Evolutionary conservation across 768 basidiomycete species (phyloP), one percentile per base, ranked within the genome.

Genomic region (Hygrophoropsis aurantiaca): DNA sequence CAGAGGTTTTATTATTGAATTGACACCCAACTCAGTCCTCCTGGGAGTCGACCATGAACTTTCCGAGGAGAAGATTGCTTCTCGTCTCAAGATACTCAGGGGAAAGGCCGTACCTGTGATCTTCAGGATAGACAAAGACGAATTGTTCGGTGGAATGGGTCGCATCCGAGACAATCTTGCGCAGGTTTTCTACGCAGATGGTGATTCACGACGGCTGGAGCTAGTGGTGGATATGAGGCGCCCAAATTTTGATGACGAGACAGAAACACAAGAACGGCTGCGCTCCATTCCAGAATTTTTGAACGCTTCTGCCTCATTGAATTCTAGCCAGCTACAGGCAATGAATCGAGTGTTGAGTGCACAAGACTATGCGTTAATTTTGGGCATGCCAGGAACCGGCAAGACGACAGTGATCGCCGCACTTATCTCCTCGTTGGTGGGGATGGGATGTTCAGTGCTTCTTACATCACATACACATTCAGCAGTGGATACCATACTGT

Each of bases 371-470:
- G 87, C 94, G 1, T 69, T 98, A 47, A 80, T 99, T 21, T 74
- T 98, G 6, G 97, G 97, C 13, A 97, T 98, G 97, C 97, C 97
- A 7, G 97, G 97, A 1, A 98, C 95, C 4, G 95, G 97, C 7
- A 99, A 99, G 69, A 97, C 95, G 35, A 95, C 93, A 1, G 88
- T 97, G 4, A 88, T 97, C 51, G 91, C 90, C 1, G 85, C 90
- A 25, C 78, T 97, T 40, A 94, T 98, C 60, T 78, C 81, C 57
- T 78, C 78, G 40, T 68, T 98, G 11, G 91, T 94, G 2, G 76
- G 67, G 32, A 72, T 82, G 68, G 90, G 91, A 6, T 94, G 97
- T 73, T 89, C 80, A 0, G 90, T 98, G 5, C 68, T 99, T 20
- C 67, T 98, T 51, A 89, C 89, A 6, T 90, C 90, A 37, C 97